Conservation (phyloP, 75 land plant genomes). For the Pseudotsuga menziesii region DNA sequence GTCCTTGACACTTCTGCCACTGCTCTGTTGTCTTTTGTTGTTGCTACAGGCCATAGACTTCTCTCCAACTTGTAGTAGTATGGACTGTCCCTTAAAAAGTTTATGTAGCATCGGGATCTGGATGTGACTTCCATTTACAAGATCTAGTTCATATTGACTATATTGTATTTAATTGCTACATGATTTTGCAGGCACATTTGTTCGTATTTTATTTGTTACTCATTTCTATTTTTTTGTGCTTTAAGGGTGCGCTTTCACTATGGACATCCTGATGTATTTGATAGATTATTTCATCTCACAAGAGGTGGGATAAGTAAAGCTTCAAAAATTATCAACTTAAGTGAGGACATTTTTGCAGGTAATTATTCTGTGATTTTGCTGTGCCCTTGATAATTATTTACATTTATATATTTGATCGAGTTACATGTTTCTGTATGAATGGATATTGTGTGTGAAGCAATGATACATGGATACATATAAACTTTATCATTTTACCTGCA, state of each 20-base stretch:
- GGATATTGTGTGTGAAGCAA: no score
- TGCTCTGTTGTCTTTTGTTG: background rate
- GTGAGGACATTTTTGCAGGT: conserved; percentile 98
- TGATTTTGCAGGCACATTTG: background rate
- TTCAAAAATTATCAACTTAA: conserved; percentile 91
- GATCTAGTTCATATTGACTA: background rate
- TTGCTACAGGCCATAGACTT: background rate
- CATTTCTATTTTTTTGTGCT: background rate
- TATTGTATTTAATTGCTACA: background rate
- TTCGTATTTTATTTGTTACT: background rate
- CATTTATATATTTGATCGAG: no score
- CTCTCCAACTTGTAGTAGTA: background rate
- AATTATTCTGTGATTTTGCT: background rate
- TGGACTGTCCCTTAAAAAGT: no score
- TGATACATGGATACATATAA: no score
- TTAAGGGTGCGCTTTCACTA: conserved; percentile 95
- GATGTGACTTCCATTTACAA: background rate
- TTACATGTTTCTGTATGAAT: no score
- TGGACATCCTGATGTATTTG: conserved; percentile 98
- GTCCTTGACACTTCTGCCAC: no score
- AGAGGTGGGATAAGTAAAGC: conserved; percentile 99
- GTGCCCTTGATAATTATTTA: no score
- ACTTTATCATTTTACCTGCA: conserved; percentile 10
- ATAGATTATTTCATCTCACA: conserved; percentile 91
- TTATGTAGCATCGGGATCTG: background rate